Conservation (phyloP, 1,284 basidiomycete species). For the Mycosarcoma maydis region DNA sequence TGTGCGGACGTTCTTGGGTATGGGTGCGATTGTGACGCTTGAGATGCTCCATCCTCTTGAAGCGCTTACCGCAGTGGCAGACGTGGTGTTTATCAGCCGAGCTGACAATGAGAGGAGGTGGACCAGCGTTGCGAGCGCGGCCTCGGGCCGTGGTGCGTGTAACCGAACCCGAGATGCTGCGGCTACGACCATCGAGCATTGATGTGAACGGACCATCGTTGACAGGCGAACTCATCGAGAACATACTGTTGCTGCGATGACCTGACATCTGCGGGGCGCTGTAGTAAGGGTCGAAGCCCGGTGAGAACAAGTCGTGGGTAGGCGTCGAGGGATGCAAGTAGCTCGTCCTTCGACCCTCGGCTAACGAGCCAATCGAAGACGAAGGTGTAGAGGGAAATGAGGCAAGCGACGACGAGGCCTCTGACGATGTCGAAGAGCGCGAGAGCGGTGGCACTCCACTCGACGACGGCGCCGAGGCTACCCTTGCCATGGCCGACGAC, state of each 20-base stretch:
- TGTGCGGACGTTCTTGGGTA: slow-evolving; percentile 64
- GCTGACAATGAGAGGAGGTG: slow-evolving; percentile 64
- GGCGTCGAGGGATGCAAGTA: slow-evolving; percentile 41
- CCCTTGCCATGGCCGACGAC: slow-evolving; percentile 41
- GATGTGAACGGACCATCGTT: slow-evolving; percentile 31
- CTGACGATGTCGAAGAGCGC: slow-evolving; percentile 39
- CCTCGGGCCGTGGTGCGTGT: slow-evolving; percentile 39
- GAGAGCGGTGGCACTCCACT: slow-evolving; percentile 25
- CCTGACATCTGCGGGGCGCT: slow-evolving; percentile 49
- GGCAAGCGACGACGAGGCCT: slow-evolving; percentile 28
- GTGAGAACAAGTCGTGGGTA: slow-evolving; percentile 36
- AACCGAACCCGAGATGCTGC: slow-evolving; percentile 36
- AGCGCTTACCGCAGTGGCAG: slow-evolving; percentile 65
- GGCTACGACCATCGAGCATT: slow-evolving; percentile 31
- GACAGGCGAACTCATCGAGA: slow-evolving; percentile 43
- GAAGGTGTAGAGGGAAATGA: slow-evolving; percentile 52
- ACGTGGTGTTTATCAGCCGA: slow-evolving; percentile 65
- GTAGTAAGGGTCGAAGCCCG: slow-evolving; percentile 48
- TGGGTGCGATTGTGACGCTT: slow-evolving; percentile 66
- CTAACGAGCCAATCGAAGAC: slow-evolving; percentile 8
- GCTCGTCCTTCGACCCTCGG: slow-evolving; percentile 18
- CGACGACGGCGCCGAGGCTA: slow-evolving; percentile 40
- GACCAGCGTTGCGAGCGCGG: slow-evolving; percentile 39
- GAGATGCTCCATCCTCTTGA: slow-evolving; percentile 66
- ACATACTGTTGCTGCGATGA: slow-evolving; percentile 57